Evolutionary conservation across 1,284 basidiomycete species (phyloP).

Genomic region (Salmacisia buchloeana): DNA sequence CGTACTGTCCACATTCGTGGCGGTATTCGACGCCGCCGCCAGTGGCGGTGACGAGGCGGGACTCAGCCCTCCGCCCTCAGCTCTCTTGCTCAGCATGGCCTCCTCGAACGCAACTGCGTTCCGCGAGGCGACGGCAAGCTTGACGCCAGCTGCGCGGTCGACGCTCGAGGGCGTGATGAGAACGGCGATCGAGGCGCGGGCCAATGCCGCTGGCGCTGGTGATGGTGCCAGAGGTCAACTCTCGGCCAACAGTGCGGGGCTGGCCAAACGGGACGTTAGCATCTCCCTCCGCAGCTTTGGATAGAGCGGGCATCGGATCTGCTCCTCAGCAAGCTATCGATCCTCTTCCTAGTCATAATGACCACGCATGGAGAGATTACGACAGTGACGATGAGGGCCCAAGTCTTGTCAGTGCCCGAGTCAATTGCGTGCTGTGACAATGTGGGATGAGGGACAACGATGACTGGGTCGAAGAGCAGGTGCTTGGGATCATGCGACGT

Average conservation of each 20-base stretch:
- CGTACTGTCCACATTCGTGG: conserved; percentile 70
- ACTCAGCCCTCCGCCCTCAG: conserved; percentile 56
- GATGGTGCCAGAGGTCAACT: not conserved
- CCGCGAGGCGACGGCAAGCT: conserved; percentile 72
- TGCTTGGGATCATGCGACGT: conserved; percentile 42
- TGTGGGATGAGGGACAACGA: too few relatives aligned
- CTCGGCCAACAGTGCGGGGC: not conserved
- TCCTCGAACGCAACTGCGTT: conserved; percentile 70
- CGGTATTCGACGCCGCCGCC: conserved; percentile 61
- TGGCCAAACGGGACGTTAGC: not conserved
- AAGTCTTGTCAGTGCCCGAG: too few relatives aligned
- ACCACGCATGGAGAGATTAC: too few relatives aligned
- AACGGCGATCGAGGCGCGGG: conserved; percentile 7
- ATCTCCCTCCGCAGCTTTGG: conserved; percentile 8
- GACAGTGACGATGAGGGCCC: too few relatives aligned
- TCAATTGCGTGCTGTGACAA: too few relatives aligned
- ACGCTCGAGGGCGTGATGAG: conserved; percentile 73
- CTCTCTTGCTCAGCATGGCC: conserved; percentile 72
- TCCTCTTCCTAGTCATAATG: too few relatives aligned
- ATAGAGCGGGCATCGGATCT: too few relatives aligned
- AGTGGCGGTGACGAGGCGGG: conserved; percentile 47
- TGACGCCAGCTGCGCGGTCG: conserved; percentile 62
- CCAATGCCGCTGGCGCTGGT: not conserved
- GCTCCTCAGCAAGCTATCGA: too few relatives aligned
- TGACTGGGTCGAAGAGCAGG: too few relatives aligned